Evolutionary conservation across 768 basidiomycete genomes (phyloP).

Genomic region (Gloeopeniophorella convolvens): DNA sequence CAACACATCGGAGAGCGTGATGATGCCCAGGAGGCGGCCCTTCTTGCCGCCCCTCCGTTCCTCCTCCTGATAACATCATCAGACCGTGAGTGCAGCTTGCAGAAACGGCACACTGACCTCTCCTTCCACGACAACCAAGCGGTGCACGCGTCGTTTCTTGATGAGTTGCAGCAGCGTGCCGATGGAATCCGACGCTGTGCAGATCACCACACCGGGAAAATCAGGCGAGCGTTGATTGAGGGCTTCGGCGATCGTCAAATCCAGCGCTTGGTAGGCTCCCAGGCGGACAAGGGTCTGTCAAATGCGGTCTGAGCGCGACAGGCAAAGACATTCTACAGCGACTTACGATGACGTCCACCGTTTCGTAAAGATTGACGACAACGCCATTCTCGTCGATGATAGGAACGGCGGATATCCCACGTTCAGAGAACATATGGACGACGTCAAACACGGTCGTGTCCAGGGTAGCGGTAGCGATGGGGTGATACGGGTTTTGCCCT

Average conservation of each 20-base stretch:
- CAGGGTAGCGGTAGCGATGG: slow-evolving; percentile 87
- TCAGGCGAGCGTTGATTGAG: slow-evolving; percentile 88
- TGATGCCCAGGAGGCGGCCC: slow-evolving; percentile 77
- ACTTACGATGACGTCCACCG: slow-evolving; percentile 95
- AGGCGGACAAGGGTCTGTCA: slow-evolving; percentile 85
- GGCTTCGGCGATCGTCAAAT: slow-evolving; percentile 89
- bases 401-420: slow-evolving; percentile 93
- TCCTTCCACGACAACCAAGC: slow-evolving; percentile 92
- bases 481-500: slow-evolving; percentile 70
- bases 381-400: slow-evolving; percentile 90
- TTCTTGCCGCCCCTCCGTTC: slow-evolving; percentile 75
- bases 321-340: slow-evolving; percentile 14
- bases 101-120: slow-evolving; percentile 45
- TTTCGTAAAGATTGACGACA: slow-evolving; percentile 95
- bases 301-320: neutral
- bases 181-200: slow-evolving; percentile 87
- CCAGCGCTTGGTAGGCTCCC: slow-evolving; percentile 93
- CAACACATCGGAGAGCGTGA: slow-evolving; percentile 84
- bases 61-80: slow-evolving; percentile 51
- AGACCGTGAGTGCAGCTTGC: neutral
- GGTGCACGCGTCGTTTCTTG: slow-evolving; percentile 89
- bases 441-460: slow-evolving; percentile 94
- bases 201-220: slow-evolving; percentile 95
- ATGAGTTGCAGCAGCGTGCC: slow-evolving; percentile 87
- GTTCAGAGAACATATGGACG: slow-evolving; percentile 96